Conservation (phyloP, 352 stramenopile genomes). For the Thraustochytrium sp. region DNA sequence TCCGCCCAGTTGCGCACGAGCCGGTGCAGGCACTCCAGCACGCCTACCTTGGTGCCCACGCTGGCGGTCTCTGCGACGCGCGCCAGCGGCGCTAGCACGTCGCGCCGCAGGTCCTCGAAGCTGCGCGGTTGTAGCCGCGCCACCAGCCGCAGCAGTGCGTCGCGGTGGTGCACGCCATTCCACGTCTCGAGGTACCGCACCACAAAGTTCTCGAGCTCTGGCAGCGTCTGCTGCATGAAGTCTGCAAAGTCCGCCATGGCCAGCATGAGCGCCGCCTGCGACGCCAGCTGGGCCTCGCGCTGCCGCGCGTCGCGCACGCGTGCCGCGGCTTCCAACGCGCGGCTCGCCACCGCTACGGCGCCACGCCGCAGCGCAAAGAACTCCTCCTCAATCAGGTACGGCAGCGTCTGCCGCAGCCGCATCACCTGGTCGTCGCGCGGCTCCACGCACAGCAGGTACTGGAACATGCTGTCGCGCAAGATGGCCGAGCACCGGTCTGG, state of each 20-base stretch:
- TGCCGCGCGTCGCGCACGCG: too few species aligned
- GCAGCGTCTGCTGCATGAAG: slow-evolving; percentile 37
- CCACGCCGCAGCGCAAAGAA: slow-evolving; percentile 8
- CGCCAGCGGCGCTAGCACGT: neutral
- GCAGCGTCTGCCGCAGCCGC: slow-evolving; percentile 8
- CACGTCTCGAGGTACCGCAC: slow-evolving; percentile 12
- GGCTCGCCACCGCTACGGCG: neutral
- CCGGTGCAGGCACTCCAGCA: neutral
- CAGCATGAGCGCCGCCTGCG: neutral
- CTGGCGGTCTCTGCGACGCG: neutral
- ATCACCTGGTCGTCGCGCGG: slow-evolving; percentile 32
- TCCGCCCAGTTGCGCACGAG: slow-evolving; percentile 13
- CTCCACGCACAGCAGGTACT: slow-evolving; percentile 25
- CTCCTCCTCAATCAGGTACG: slow-evolving; percentile 31
- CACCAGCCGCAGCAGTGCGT: neutral
- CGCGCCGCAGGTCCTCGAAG: neutral
- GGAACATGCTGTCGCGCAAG: slow-evolving; percentile 29
- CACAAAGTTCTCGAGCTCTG: neutral
- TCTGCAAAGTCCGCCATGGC: slow-evolving; percentile 33
- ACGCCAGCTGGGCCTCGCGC: neutral
- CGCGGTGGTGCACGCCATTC: slow-evolving; percentile 1
- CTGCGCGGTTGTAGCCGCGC: neutral
- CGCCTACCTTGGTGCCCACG: neutral
- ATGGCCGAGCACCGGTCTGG: slow-evolving; percentile 24
- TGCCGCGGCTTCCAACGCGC: neutral